A percentile compares a stretch with the other conserved stretches of the same genome.
Evolutionary conservation across 140 eudicot genomes (phyloP).

Genomic region (Ambrosia hybrid): DNA sequence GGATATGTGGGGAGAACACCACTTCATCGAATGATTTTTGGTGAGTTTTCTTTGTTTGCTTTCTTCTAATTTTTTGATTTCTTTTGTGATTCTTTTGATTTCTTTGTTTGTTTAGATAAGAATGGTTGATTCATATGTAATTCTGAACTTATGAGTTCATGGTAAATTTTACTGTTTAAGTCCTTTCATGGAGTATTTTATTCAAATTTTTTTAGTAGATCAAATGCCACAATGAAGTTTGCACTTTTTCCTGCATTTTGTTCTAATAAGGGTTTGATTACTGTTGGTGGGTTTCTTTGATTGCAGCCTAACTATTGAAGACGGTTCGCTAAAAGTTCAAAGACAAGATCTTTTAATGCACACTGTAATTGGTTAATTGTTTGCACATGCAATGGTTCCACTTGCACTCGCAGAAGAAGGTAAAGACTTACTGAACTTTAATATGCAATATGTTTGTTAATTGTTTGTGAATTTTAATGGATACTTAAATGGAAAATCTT

Average conservation of each 20-base stretch:
- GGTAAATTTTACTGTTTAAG: slow-evolving; percentile 30
- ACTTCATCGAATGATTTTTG: no score
- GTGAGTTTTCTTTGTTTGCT: no score
- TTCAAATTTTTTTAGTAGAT: not conserved
- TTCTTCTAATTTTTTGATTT: no score
- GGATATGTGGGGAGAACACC: no score
- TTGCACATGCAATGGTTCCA: slow-evolving; percentile 55
- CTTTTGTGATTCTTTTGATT: no score
- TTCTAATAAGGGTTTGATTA: no score
- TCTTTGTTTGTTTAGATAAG: no score
- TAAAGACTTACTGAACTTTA: slow-evolving; percentile 19
- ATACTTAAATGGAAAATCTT: slow-evolving; percentile 40
- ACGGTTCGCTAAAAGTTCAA: slow-evolving; percentile 39
- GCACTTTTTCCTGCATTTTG: not conserved
- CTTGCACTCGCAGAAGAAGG: slow-evolving; percentile 60
- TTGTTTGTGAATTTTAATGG: no score
- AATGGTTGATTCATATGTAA: no score
- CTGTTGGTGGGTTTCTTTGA: no score
- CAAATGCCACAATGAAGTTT: not conserved
- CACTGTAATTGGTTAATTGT: slow-evolving; percentile 37
- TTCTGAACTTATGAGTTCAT: no score
- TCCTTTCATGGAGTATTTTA: not conserved
- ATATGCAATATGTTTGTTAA: no score
- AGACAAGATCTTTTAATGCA: slow-evolving; percentile 67
- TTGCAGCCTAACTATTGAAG: slow-evolving; percentile 33